phyloP scores from a whole-genome alignment of 2,329 filamentous ascomycete species.

The Calonectria fujianensis region DNA sequence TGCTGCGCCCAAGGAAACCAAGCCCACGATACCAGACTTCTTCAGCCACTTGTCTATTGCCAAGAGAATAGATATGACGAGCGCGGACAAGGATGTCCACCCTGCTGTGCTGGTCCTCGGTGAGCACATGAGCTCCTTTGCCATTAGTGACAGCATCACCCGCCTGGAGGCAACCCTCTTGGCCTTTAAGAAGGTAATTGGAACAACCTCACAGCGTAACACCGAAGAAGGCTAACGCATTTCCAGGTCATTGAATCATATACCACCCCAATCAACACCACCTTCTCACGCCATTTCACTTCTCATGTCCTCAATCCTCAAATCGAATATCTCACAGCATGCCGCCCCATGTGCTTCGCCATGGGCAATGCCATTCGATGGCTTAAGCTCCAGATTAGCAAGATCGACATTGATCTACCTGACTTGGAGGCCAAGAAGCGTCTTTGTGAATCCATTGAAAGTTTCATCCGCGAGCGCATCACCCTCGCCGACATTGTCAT shows the following conservation, averaged over 20 bases:
- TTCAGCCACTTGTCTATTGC: slow-evolving; percentile 90
- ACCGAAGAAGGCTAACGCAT: slow-evolving; percentile 31
- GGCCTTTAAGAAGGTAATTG: slow-evolving; percentile 86
- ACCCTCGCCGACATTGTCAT: slow-evolving; percentile 92
- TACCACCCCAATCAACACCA: slow-evolving; percentile 88
- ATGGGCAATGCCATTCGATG: slow-evolving; percentile 98
- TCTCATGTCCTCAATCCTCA: slow-evolving; percentile 94
- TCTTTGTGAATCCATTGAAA: slow-evolving; percentile 88
- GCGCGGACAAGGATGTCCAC: slow-evolving; percentile 86
- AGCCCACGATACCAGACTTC: slow-evolving; percentile 79
- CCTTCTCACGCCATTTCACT: slow-evolving; percentile 92
- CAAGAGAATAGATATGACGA: slow-evolving; percentile 71
- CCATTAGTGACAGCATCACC: slow-evolving; percentile 91
- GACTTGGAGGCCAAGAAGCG: slow-evolving; percentile 88
- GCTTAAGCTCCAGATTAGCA: slow-evolving; percentile 93
- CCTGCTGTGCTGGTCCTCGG: slow-evolving; percentile 89
- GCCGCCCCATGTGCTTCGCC: slow-evolving; percentile 95
- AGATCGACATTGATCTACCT: slow-evolving; percentile 89
- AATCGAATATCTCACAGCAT: slow-evolving; percentile 95
- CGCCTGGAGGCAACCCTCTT: slow-evolving; percentile 90
- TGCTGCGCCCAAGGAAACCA: slow-evolving; percentile 69
- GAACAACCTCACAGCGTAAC: not conserved
- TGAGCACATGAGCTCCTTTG: slow-evolving; percentile 92
- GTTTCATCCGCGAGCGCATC: slow-evolving; percentile 92
- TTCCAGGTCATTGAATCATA: slow-evolving; percentile 92